Evolutionary conservation across 2,329 filamentous ascomycete species (phyloP), one percentile per base, ranked within the genome.

Genomic region (Exophiala bonariae): DNA sequence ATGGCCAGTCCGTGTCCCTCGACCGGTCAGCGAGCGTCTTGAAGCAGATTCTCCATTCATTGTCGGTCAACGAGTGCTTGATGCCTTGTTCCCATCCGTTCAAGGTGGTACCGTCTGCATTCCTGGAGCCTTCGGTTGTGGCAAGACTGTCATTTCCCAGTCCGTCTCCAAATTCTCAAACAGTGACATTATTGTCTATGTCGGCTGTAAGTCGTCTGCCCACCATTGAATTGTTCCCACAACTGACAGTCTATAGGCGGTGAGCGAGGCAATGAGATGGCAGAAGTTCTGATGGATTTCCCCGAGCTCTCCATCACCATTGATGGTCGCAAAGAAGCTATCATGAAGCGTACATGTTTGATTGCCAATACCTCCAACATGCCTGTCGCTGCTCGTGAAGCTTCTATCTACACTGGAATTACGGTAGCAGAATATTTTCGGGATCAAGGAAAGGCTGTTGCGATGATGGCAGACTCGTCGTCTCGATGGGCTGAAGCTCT

Each of bases 321-420:
- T 60, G 86, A 96, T 34, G 93, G 93, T 62, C 89, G 92, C 66
- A 86, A 92, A 73, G 93, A 99, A 70, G 91, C 92, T 60, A 99
- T 99, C 77, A 99, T 99, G 93, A 99, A 99, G 83, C 92, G 93
- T 69, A 99, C 93, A 13, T 95, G 90, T 17, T 80, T 99, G 52
- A 97, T 99, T 66, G 93, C 93, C 70, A 99, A 99, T 75, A 99
- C 93, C 34, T 99, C 93, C 62, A 99, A 99, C 79, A 99, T 99
- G 93, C 93, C 93, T 54, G 93, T 99, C 64, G 93, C 93, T 56
- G 93, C 93, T 52, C 89, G 93, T 75, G 93, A 99, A 72, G 93
- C 93, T 48, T 99, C 93, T 57, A 99, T 99, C 67, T 99, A 99
- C 74, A 99, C 93, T 3, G 93, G 83, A 66, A 96, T 96, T 57